phyloP scores from a whole-genome alignment of 1,284 basidiomycete genomes.

The Cryptococcus floricola region DNA sequence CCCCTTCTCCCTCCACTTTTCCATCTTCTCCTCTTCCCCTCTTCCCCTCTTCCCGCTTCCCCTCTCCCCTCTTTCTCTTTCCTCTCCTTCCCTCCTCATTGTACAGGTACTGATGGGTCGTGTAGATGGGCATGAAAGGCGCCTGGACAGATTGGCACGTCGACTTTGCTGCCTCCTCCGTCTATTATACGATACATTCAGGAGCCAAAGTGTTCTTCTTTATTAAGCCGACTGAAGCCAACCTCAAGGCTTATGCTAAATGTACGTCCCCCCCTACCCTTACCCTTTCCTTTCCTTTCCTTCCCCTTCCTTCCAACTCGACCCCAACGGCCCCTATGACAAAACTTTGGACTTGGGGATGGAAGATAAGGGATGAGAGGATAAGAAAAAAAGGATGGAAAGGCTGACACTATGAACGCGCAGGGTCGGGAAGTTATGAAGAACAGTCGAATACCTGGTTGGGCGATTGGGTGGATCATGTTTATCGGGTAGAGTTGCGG shows the following conservation, averaged over 20 bases:
- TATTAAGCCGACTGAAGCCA: constrained; percentile 80
- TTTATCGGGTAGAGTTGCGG: constrained; percentile 73
- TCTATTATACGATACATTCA: constrained; percentile 84
- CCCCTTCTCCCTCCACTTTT: background rate
- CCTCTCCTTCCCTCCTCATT: background rate
- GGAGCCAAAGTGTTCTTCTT: constrained; percentile 91
- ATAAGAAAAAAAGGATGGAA: too few relatives aligned
- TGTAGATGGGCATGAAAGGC: constrained; percentile 55
- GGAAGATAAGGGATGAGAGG: too few relatives aligned
- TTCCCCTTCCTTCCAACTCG: too few relatives aligned
- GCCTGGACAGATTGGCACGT: constrained; percentile 95
- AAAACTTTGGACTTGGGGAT: too few relatives aligned
- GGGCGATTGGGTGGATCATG: constrained; percentile 73
- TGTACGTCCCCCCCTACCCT: constrained; percentile 30
- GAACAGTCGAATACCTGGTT: constrained; percentile 84
- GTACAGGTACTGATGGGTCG: background rate
- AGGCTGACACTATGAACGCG: background rate
- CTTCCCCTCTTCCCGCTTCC: background rate
- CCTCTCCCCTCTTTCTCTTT: background rate
- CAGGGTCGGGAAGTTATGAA: constrained; percentile 69
- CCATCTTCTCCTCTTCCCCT: too few relatives aligned
- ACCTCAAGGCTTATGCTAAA: constrained; percentile 65
- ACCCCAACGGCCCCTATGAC: too few relatives aligned
- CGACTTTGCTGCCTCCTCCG: constrained; percentile 91
- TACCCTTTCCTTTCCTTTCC: too few relatives aligned